Base-by-base conservation (phyloP, 805 yeast genomes). In the Saccharomycopsis synnaedendra region DNA sequence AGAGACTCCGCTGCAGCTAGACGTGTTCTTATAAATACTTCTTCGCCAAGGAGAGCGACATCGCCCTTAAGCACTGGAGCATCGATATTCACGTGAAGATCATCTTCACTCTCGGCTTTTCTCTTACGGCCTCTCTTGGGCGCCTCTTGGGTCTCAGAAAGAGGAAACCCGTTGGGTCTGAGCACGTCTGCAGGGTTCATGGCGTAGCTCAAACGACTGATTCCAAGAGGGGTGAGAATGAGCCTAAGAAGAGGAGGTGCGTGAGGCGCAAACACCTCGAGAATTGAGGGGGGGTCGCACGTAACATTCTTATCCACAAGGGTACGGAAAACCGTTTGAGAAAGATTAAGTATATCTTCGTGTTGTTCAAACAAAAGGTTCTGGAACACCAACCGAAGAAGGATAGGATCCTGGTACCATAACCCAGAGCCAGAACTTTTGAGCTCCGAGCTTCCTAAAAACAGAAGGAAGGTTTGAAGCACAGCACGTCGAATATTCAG, bases 1-100 rank as follows among this genome's bases (percentile, higher is more conserved):
- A 82, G 70, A 0, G 94, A 93, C 35, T 66, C 67, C 0, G 96
- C 80, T 4, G 89, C 85, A 8, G 80, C 75, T 10, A 85, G 69
- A 62, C 93, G 81, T 3, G 94, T 84, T 43, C 82, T 72, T 34
- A 87, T 68, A 49, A 93, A 75, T 1, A 76, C 76, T 32, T 85
- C 89, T 42, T 72, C 64, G 0, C 95, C 96, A 34, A 93, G 78
- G 31, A 93, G 68, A 47, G 88, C 79, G 11, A 93, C 83, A 64
- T 93, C 99, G 58, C 98, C 98, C 41, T 79, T 75, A 50, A 84
- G 76, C 62, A 93, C 82, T 4, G 97, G 96, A 3, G 95, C 84
- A 65, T 93, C 99, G 50, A 93, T 89, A 60, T 90, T 88, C 45
- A 87, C 82, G 50, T 76, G 75, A 47, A 78, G 72, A 44, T 74